A percentile compares a stretch with the other conserved stretches of the same genome.
phyloP scores from a whole-genome alignment of 2,329 filamentous ascomycete genomes.

The Herpotrichia juniperi region DNA sequence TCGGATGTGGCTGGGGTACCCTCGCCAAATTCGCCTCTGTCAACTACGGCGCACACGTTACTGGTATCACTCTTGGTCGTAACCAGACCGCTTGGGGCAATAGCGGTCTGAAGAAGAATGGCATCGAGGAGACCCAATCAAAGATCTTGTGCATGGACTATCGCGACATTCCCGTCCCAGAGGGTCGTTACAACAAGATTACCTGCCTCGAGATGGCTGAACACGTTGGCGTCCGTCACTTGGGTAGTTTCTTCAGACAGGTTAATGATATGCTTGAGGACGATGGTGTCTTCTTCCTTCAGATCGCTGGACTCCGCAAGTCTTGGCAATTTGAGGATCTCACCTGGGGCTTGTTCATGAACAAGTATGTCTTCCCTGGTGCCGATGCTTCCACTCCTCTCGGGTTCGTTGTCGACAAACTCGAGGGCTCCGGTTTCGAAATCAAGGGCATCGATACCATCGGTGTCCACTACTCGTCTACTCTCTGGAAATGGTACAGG shows the following conservation, averaged over 20 bases:
- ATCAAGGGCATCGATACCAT: constrained; percentile 92
- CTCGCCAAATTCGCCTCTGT: constrained; percentile 90
- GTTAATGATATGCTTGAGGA: constrained; percentile 96
- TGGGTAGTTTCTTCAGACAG: constrained; percentile 80
- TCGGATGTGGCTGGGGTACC: constrained; percentile 98
- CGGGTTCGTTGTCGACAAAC: constrained; percentile 80
- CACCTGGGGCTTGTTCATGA: constrained; percentile 99
- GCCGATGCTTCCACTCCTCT: constrained; percentile 95
- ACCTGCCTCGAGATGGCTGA: constrained; percentile 98
- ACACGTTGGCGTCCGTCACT: constrained; percentile 94
- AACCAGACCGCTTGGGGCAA: constrained; percentile 99
- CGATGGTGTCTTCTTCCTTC: constrained; percentile 93
- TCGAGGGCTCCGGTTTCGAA: constrained; percentile 88
- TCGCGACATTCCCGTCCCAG: constrained; percentile 84
- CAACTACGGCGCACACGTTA: constrained; percentile 85
- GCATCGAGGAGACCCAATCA: constrained; percentile 85
- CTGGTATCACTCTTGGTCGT: constrained; percentile 90
- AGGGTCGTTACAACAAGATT: constrained; percentile 88
- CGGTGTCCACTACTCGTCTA: constrained; percentile 95
- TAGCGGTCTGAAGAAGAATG: constrained; percentile 79
- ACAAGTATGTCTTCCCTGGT: constrained; percentile 98
- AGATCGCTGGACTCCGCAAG: constrained; percentile 93
- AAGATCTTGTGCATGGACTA: constrained; percentile 96
- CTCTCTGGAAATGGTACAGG: constrained; percentile 96
- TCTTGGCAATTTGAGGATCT: constrained; percentile 98